Evolutionary conservation across 768 basidiomycete species (phyloP).

Genomic region (Suillus cothurnatus): DNA sequence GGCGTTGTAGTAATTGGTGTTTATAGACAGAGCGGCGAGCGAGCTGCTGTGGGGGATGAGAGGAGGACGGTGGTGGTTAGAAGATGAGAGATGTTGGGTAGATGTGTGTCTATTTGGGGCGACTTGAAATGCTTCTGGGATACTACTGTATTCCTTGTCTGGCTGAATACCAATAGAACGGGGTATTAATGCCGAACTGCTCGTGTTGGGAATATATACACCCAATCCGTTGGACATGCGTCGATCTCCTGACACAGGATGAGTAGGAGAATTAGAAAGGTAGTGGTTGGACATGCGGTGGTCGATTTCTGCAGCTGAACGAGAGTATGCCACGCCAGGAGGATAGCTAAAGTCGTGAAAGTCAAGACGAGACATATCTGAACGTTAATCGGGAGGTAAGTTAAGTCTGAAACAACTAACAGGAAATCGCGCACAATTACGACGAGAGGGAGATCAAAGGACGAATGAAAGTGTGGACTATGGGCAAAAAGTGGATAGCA

Average conservation of each 20-base stretch:
- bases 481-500: slow-evolving; percentile 11
- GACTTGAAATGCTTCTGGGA: slow-evolving; percentile 33
- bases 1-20: slow-evolving; percentile 18
- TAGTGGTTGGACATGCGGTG: slow-evolving; percentile 25
- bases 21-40: slow-evolving; percentile 24
- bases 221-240: slow-evolving; percentile 19
- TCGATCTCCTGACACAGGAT: slow-evolving; percentile 25
- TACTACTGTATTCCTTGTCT: slow-evolving; percentile 38
- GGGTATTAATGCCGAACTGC: slow-evolving; percentile 30
- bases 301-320: slow-evolving; percentile 35
- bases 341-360: slow-evolving; percentile 42
- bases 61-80: slow-evolving; percentile 46
- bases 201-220: slow-evolving; percentile 19
- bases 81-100: slow-evolving; percentile 37
- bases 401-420: not conserved
- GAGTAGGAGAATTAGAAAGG: slow-evolving; percentile 16
- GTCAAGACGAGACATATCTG: slow-evolving; percentile 48
- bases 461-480: not conserved
- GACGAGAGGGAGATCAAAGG: not conserved
- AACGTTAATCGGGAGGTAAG: slow-evolving; percentile 7
- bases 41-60: slow-evolving; percentile 27
- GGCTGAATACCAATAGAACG: slow-evolving; percentile 38
- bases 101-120: slow-evolving; percentile 37
- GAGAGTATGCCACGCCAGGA: slow-evolving; percentile 32
- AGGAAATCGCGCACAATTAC: not conserved